Base-by-base conservation (phyloP, 2,329 filamentous ascomycete genomes). In the Diaporthe sp. region DNA sequence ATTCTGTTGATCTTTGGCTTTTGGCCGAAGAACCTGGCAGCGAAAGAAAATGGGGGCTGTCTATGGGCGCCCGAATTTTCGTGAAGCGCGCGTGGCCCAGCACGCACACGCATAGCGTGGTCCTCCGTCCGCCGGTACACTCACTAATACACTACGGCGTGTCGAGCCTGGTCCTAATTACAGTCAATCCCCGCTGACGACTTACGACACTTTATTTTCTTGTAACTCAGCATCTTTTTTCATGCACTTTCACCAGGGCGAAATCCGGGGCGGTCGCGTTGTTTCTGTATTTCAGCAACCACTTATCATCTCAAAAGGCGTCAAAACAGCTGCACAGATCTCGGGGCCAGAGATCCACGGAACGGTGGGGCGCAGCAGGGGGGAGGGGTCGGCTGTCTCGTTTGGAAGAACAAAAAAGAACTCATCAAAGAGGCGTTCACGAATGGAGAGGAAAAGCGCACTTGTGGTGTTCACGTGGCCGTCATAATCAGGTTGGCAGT, bases 371-470 rank as follows among this genome's bases (percentile, higher is more conserved):
- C 32, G 63, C 63, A 53, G 63, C 63, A 68, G 63, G 63, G 39
- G 63, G 47, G 61, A n/a, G 59, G 27, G 63, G 63, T 30, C 44
- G 63, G 63, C 63, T 68, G 63, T 53, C 32, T 68, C 37, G 63
- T 68, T 53, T 53, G 63, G 63, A 53, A 71, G 42, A 61, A 71
- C 58, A 50, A 71, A 71, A 70, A 71, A 50, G 51, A 50, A 27
- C 35, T 71, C 42, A 61, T 71, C 47, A 39, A 71, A 51, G 69
- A 71, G 69, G 69, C 69, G 69, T 71, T 63, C 22, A 51, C 27
- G 35, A 59, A 56, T 47, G 69, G 42, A 61, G 27, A 50, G 55
- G 55, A 39, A 71, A 71, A 39, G 42, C 50, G 55, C 50, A 58
- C 55, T 37, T 35, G 39, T 32, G n/a, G 69, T 61, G 69, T 51